Evolutionary conservation across 2,329 filamentous ascomycete genomes (phyloP).

Genomic region (Apiospora phragmitis): DNA sequence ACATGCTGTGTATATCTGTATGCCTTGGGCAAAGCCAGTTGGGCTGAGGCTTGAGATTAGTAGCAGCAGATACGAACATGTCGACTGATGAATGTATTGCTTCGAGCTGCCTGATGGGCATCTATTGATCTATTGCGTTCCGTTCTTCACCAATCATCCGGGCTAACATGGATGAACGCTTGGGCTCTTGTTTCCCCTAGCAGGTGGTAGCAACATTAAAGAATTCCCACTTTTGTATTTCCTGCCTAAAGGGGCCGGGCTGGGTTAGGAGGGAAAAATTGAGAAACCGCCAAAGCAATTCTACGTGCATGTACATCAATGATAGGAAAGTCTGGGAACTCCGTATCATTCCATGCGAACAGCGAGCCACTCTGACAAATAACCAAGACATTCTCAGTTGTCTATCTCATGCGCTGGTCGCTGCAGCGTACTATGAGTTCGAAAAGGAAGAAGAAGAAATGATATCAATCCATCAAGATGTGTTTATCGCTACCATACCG

Average conservation of each 20-base stretch:
- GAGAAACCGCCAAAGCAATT: not conserved
- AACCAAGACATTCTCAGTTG: not conserved
- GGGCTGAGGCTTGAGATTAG: not conserved
- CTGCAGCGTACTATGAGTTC: not conserved
- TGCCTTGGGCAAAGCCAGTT: not conserved
- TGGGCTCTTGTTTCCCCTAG: not conserved
- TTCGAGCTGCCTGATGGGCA: not conserved
- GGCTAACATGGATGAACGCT: not conserved
- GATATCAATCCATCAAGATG: no score
- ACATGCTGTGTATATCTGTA: not conserved
- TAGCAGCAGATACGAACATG: not conserved
- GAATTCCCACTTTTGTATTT: constrained; percentile 1
- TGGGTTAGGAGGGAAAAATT: not conserved
- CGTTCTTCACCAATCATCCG: not conserved
- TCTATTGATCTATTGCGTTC: not conserved
- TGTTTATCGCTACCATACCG: not conserved
- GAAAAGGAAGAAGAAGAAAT: not conserved
- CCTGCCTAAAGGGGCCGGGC: not conserved
- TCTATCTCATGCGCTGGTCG: not conserved
- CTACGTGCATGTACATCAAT: not conserved
- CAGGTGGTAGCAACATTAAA: not conserved
- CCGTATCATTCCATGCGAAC: not conserved
- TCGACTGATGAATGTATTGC: not conserved
- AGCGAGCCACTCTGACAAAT: not conserved
- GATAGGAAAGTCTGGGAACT: not conserved